Evolutionary conservation across 1,284 basidiomycete species (phyloP).

Genomic region (Puccinia horiana): DNA sequence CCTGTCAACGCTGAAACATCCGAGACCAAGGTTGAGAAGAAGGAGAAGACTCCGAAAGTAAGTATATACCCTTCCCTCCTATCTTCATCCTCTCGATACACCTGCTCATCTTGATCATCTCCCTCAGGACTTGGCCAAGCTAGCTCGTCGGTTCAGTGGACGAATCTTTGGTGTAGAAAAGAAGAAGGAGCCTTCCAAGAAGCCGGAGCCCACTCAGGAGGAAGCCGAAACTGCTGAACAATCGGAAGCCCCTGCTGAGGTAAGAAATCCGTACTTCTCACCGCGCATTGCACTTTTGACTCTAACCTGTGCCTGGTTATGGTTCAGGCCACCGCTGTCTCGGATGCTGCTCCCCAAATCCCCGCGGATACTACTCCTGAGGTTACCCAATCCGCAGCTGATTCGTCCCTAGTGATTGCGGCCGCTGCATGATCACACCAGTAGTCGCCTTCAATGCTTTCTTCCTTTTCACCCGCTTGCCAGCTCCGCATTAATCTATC

Average conservation of each 20-base stretch:
- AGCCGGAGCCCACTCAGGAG: slow-evolving; percentile 37
- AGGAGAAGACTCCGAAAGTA: slow-evolving; percentile 47
- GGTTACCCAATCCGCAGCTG: not conserved
- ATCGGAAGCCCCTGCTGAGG: not conserved
- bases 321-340: not conserved
- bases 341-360: slow-evolving; percentile 22
- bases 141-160: slow-evolving; percentile 47
- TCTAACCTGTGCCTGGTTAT: not conserved
- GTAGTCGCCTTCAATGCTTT: not conserved
- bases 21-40: slow-evolving; percentile 30
- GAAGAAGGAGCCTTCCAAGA: slow-evolving; percentile 42
- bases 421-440: slow-evolving; percentile 26
- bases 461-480: not conserved
- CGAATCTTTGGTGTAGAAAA: slow-evolving; percentile 38
- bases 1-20: not conserved
- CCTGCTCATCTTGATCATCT: not conserved
- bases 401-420: slow-evolving; percentile 38
- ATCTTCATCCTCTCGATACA: not conserved
- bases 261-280: not conserved
- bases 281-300: not conserved
- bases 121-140: slow-evolving; percentile 41
- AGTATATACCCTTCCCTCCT: not conserved
- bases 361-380: slow-evolving; percentile 27
- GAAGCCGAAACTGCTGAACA: slow-evolving; percentile 12
- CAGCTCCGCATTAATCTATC: not conserved